phyloP scores from a whole-genome alignment of 805 yeast genomes.

The Sugiyamaella smithiae region DNA sequence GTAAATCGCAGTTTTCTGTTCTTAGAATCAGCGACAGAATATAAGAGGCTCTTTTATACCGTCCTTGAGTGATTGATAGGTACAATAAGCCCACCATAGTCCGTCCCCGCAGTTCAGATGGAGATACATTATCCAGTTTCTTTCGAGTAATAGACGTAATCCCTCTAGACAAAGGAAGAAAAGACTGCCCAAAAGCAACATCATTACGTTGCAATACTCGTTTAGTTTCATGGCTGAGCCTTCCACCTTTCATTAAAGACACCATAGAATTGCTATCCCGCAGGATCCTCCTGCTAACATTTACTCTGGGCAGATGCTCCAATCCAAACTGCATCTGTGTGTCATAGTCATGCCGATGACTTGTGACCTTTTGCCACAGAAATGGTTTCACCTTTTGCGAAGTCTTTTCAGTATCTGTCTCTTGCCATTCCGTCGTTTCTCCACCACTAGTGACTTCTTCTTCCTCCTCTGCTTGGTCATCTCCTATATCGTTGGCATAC shows the following conservation, averaged over 20 bases:
- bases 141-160: not conserved
- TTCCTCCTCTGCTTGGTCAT: conserved; percentile 10
- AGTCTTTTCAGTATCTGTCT: too few species aligned
- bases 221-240: not conserved
- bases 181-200: not conserved
- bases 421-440: not conserved
- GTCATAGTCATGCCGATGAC: too few species aligned
- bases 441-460: conserved; percentile 3
- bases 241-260: not conserved
- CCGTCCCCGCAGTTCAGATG: not conserved
- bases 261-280: not conserved
- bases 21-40: not conserved
- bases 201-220: not conserved
- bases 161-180: not conserved
- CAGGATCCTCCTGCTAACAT: not conserved
- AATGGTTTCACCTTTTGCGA: too few species aligned
- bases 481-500: too few species aligned
- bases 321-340: not conserved
- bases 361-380: too few species aligned
- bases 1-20: not conserved
- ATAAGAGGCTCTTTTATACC: not conserved
- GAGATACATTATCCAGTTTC: not conserved
- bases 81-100: not conserved
- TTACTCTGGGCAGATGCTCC: not conserved
- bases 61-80: not conserved